Conservation (phyloP, 805 yeast genomes). For the Lipomyces sp. region DNA sequence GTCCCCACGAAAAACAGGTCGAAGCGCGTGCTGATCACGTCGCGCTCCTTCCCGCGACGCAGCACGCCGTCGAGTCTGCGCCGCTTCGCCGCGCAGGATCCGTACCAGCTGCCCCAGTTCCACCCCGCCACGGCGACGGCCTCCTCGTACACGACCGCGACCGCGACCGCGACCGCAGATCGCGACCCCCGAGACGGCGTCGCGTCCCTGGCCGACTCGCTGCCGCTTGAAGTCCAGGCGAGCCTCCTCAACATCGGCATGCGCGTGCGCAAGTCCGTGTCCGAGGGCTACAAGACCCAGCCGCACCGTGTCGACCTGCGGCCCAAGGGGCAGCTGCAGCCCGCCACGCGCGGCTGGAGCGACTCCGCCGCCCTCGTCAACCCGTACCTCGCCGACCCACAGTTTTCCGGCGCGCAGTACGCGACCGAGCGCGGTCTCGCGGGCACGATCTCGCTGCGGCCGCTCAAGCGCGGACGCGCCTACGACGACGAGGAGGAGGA, state of each 20-base stretch:
- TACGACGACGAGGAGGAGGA: neutral
- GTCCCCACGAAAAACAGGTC: neutral
- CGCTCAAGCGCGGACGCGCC: neutral
- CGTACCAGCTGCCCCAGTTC: no score
- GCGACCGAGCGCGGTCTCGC: neutral
- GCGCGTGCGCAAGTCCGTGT: slow-evolving; percentile 25
- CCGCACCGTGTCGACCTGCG: neutral
- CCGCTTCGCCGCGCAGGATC: slow-evolving; percentile 6
- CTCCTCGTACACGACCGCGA: no score
- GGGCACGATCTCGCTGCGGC: neutral
- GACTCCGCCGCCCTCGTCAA: slow-evolving; percentile 8
- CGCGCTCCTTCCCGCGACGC: slow-evolving; percentile 21
- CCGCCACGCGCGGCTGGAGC: slow-evolving; percentile 2
- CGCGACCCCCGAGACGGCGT: no score
- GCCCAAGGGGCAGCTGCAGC: neutral
- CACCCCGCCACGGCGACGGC: no score
- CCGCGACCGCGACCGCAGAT: no score
- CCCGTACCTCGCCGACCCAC: slow-evolving; percentile 3
- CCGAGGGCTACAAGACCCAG: slow-evolving; percentile 21
- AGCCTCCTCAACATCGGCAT: slow-evolving; percentile 24
- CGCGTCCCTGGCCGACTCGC: no score
- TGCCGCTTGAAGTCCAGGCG: slow-evolving; percentile 14
- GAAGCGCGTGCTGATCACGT: slow-evolving; percentile 19
- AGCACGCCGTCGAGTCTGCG: slow-evolving; percentile 22
- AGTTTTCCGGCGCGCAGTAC: neutral